phyloP scores from a whole-genome alignment of 352 stramenopile genomes.

The Phytopythium aichiense region DNA sequence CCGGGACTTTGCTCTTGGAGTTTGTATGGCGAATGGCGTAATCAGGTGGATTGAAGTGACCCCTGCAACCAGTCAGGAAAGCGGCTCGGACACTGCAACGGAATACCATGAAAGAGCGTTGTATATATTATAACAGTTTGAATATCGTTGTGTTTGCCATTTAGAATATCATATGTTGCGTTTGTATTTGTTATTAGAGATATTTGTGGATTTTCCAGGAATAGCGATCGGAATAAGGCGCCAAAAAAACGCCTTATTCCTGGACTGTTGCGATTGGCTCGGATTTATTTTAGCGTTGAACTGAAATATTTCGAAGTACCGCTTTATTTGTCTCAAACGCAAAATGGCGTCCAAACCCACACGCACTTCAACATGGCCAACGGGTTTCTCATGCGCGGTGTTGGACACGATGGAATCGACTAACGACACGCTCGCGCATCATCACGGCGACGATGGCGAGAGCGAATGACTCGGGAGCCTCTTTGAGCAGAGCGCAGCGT shows the following conservation, averaged over 20 bases:
- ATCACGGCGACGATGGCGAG: too few relatives aligned
- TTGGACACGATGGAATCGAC: background rate
- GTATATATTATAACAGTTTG: background rate
- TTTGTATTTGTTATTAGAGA: background rate
- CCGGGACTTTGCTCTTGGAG: background rate
- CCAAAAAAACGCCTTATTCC: background rate
- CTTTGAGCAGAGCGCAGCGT: background rate
- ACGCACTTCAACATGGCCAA: background rate
- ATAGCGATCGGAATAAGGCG: background rate
- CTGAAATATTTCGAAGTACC: too few relatives aligned
- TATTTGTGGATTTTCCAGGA: background rate
- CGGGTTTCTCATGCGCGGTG: background rate
- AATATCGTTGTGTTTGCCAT: background rate
- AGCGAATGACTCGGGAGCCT: background rate
- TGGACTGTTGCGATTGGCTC: too few relatives aligned
- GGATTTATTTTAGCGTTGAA: too few relatives aligned
- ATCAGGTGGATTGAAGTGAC: slow-evolving; percentile 1
- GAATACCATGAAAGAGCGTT: background rate
- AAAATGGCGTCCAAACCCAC: background rate
- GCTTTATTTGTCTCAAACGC: too few relatives aligned
- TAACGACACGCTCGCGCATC: background rate
- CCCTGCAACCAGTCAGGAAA: background rate
- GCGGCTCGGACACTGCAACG: background rate
- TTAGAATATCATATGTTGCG: background rate
- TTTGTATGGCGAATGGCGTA: slow-evolving; percentile 3